Conservation (phyloP, 768 basidiomycete species). For the Phaffia australis region DNA sequence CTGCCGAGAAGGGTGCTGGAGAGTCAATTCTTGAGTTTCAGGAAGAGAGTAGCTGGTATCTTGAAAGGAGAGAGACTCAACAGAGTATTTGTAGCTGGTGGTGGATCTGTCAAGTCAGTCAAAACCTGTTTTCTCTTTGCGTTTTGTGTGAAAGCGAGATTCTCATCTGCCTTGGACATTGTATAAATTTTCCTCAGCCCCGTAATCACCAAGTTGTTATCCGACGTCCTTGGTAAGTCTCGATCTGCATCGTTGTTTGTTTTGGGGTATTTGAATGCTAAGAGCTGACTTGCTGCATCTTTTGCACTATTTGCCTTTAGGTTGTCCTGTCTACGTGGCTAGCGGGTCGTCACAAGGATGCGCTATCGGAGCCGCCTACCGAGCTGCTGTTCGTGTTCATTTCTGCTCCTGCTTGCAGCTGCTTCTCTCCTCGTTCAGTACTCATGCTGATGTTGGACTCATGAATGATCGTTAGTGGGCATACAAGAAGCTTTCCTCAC, state of each 20-base stretch:
- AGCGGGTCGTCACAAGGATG: constrained; percentile 19
- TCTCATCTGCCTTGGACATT: neutral
- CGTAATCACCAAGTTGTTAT: constrained; percentile 12
- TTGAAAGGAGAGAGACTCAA: constrained; percentile 40
- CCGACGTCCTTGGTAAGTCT: constrained; percentile 11
- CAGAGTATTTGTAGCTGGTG: constrained; percentile 22
- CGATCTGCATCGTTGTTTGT: neutral
- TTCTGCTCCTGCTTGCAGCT: neutral
- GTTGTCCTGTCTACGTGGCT: constrained; percentile 15
- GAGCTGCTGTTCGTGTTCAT: constrained; percentile 9
- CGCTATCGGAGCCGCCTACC: constrained; percentile 18
- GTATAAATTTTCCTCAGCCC: neutral
- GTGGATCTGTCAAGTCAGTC: constrained; percentile 20
- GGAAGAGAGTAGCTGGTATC: constrained; percentile 58
- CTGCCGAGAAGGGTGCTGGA: constrained; percentile 71
- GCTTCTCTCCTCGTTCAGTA: neutral
- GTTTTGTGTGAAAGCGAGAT: neutral
- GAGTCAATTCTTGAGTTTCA: constrained; percentile 73
- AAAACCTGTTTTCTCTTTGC: too few relatives aligned
- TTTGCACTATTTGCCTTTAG: neutral
- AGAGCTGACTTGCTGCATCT: neutral
- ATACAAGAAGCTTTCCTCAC: neutral
- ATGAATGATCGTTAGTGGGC: constrained; percentile 2
- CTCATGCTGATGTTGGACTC: neutral
- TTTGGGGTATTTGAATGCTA: too few relatives aligned